Base-by-base conservation (phyloP, 2,329 filamentous ascomycete species). In the Xylariaceae sp. region DNA sequence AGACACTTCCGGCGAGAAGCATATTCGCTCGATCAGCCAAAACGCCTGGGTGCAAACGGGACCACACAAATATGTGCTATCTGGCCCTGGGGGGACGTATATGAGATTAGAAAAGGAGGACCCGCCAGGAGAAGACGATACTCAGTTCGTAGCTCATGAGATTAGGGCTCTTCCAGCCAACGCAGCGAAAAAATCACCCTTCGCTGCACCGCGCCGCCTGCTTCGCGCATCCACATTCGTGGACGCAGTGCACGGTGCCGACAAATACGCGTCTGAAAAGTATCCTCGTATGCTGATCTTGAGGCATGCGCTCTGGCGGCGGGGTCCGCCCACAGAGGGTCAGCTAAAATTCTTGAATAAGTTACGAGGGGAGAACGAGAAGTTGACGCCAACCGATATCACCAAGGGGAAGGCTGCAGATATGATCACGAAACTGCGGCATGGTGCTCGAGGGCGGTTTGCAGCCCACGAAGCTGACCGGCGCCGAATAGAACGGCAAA, bases 381-480 rank as follows among this genome's bases (percentile, higher is more conserved):
- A 81, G 50, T 68, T 92, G 48, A 80, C 75, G 1, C 64, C 74
- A 0, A 74, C 75, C 0, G 81, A 86, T 23, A 66, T 96, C 55
- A 92, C 83, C 14, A 95, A 93, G 68, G 93, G 93, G 7, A 86
- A 85, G 69, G 93, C 92, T 3, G 82, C 82, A 3, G 93, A 97
- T 70, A 93, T 96, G 89, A 96, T 98, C 62, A 96, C 91, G 7
- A 96, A 96, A 73, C 70, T 96, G 59, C 93, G 89, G 71, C 89
- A 95, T 70, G 93, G 93, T 0, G 91, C 90, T 1, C 84, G 78
- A 72, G 89, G 74, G 60, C 84, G 75, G 75, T 91, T 82, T 69
- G 76, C 79, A 21, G 78, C 67, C 32, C 73, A 83, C 54, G 79
- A 81, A 66, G 77, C 75, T 0, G 75, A 80, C 51, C 85, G 81